These are phyloP conservation scores for Vigna nakashimae DNA, from an alignment of 306 rosid species.

Conservation along the genomic window DNA sequence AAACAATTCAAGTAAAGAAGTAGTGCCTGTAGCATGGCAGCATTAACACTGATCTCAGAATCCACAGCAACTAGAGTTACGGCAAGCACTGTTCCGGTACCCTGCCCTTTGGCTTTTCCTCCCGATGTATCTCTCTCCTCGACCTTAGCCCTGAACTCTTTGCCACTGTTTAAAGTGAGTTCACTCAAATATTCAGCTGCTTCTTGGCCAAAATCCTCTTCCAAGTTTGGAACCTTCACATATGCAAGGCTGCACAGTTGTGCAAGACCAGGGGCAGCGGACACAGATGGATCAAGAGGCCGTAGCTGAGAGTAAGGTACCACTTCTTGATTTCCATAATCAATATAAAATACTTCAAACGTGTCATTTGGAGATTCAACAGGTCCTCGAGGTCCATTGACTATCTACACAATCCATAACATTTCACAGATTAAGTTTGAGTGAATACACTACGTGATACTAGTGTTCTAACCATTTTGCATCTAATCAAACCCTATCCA, in stretches of 20 bases:
- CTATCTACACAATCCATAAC: conserved; percentile 53
- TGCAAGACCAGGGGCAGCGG: conserved; percentile 76
- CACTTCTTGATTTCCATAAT: conserved; percentile 85
- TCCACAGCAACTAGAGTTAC: conserved; percentile 78
- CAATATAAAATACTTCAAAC: conserved; percentile 85
- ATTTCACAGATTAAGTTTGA: background rate
- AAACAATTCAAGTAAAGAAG: conserved; percentile 17
- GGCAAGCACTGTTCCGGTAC: conserved; percentile 66
- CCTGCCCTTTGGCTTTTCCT: conserved; percentile 85
- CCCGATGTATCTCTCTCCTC: conserved; percentile 81
- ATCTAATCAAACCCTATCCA: conserved; percentile 26
- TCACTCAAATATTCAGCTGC: conserved; percentile 76
- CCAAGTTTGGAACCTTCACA: conserved; percentile 71
- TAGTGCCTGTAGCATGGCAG: conserved; percentile 71
- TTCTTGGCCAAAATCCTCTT: conserved; percentile 82
- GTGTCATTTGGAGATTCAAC: conserved; percentile 68
- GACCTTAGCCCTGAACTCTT: conserved; percentile 70
- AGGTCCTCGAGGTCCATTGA: conserved; percentile 77
- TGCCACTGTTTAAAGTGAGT: conserved; percentile 56
- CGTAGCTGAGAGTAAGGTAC: conserved; percentile 70
- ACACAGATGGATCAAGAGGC: conserved; percentile 72
- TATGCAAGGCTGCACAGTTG: conserved; percentile 82
- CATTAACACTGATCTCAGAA: conserved; percentile 74
- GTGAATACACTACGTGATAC: background rate
- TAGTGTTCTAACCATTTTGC: conserved; percentile 1